Evolutionary conservation across 495 filamentous ascomycete species (phyloP).

Genomic region (Tuber indicum): DNA sequence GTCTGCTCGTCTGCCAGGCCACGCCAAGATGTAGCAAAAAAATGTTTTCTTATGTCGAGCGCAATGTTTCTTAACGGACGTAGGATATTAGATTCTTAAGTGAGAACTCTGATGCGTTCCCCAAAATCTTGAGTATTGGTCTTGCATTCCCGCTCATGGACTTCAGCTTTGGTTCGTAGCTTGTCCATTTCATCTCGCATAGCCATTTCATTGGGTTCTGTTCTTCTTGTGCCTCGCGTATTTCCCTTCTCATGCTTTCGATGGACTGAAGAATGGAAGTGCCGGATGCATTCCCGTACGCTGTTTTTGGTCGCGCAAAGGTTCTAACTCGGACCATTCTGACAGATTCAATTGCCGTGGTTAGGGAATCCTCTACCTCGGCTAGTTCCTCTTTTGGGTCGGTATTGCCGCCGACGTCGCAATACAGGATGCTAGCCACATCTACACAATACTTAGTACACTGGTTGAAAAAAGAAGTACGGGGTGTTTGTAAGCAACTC

Average conservation of each 20-base stretch:
- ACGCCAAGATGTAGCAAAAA: not conserved
- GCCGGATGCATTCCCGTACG: not conserved
- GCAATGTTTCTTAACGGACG: not conserved
- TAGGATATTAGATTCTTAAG: not conserved
- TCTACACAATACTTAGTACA: not conserved
- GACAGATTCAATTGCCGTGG: not conserved
- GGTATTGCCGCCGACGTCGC: not conserved
- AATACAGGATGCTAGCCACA: not conserved
- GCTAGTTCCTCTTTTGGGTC: not conserved
- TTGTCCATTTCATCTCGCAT: not conserved
- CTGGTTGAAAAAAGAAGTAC: not conserved
- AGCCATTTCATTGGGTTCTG: not conserved
- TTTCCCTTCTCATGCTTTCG: not conserved
- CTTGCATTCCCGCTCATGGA: not conserved
- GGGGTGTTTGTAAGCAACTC: not conserved
- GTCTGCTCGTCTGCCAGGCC: not conserved
- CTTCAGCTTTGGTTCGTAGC: not conserved
- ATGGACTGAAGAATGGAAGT: not conserved
- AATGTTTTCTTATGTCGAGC: not conserved
- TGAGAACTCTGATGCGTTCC: not conserved
- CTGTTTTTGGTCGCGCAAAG: not conserved
- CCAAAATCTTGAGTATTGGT: not conserved
- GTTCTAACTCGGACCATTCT: not conserved
- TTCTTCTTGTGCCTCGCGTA: not conserved
- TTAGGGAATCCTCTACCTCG: not conserved